These are phyloP conservation scores for Solanum etuberosum DNA, from an alignment of 257 asterid genomes.

Conservation along the genomic window DNA sequence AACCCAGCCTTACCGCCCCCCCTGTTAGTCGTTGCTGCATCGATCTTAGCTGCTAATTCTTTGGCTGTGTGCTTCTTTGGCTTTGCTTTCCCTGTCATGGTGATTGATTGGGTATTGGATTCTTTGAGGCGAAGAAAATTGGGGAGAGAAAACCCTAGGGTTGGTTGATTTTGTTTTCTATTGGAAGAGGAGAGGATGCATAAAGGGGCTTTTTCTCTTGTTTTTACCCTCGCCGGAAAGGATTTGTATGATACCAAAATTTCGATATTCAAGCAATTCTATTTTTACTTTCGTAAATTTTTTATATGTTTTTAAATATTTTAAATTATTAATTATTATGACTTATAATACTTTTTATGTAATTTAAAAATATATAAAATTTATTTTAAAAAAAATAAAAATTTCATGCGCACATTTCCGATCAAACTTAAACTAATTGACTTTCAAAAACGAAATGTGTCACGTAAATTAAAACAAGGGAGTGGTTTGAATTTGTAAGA, in stretches of 20 bases:
- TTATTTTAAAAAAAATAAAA: too few relatives aligned
- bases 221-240: background rate
- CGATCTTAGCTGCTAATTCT: conserved; percentile 58
- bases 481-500: too few relatives aligned
- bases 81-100: conserved; percentile 89
- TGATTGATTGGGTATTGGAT: background rate
- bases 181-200: background rate
- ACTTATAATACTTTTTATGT: too few relatives aligned
- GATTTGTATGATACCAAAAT: background rate
- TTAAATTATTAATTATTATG: too few relatives aligned
- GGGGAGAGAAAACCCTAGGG: background rate
- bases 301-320: too few relatives aligned
- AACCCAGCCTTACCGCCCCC: conserved; percentile 85
- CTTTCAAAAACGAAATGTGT: too few relatives aligned
- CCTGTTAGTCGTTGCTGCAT: conserved; percentile 77
- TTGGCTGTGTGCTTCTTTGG: conserved; percentile 95
- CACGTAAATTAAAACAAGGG: too few relatives aligned
- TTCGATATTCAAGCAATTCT: too few relatives aligned
- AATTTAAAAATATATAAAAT: too few relatives aligned
- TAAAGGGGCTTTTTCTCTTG: background rate
- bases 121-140: background rate
- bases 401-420: too few relatives aligned
- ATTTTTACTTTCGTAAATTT: too few relatives aligned
- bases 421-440: too few relatives aligned
- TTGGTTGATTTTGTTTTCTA: background rate